Evolutionary conservation across 768 basidiomycete species (phyloP).

Genomic region (Macrolepiota dolichaula): DNA sequence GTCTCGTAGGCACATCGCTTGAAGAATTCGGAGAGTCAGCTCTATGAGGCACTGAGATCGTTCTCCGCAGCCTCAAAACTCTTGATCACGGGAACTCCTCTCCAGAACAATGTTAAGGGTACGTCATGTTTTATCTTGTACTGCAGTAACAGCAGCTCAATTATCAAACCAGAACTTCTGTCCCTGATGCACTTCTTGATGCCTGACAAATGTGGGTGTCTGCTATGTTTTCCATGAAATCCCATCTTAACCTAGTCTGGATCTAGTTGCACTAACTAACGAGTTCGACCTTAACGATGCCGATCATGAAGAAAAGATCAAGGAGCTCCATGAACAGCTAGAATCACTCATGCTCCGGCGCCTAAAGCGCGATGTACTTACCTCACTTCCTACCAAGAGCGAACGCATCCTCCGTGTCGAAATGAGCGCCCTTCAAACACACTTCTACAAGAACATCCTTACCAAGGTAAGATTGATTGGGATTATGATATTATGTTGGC

Average conservation of each 20-base stretch:
- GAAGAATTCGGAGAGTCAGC: conserved; percentile 96
- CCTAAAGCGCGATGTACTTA: conserved; percentile 94
- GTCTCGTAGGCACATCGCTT: conserved; percentile 81
- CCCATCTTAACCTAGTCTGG: background rate
- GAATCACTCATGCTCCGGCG: conserved; percentile 93
- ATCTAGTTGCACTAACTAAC: conserved; percentile 83
- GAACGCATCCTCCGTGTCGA: conserved; percentile 97
- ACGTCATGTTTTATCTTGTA: conserved; percentile 16
- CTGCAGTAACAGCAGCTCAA: conserved; percentile 8
- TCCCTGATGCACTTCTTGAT: conserved; percentile 99
- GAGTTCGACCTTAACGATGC: conserved; percentile 94
- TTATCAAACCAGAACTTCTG: conserved; percentile 64
- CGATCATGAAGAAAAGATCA: conserved; percentile 93
- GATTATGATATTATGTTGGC: background rate
- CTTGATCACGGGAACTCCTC: conserved; percentile 95
- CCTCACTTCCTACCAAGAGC: conserved; percentile 94
- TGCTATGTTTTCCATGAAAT: conserved; percentile 2
- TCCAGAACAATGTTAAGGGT: conserved; percentile 99
- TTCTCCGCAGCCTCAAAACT: conserved; percentile 91
- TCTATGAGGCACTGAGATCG: conserved; percentile 89
- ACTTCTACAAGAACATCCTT: conserved; percentile 98
- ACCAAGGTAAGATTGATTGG: conserved; percentile 60
- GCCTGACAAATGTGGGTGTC: conserved; percentile 87
- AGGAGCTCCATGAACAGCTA: conserved; percentile 90
- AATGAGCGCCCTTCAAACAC: conserved; percentile 94